Percentiles rank a stretch among this genome's conserved stretches.
Evolutionary conservation across 116 monocot genomes (phyloP).

Genomic region (Trichopus zeylanicus): DNA sequence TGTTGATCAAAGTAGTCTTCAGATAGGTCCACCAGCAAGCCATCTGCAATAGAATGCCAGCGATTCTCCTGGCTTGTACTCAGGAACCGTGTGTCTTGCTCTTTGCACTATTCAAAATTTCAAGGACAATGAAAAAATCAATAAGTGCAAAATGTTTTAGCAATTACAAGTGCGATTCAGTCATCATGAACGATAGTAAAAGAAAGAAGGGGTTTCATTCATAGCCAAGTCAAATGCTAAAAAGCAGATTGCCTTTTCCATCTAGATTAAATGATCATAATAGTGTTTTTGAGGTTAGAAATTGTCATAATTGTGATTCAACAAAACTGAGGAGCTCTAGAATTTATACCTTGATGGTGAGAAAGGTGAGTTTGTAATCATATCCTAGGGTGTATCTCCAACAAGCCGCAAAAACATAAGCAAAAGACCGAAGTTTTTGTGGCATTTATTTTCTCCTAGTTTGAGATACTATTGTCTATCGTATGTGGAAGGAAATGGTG

Average conservation of each 20-base stretch:
- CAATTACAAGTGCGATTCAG: no score
- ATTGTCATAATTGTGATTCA: no score
- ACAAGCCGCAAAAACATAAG: not conserved
- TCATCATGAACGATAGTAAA: not conserved
- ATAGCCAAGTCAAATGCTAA: not conserved
- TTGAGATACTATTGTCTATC: no score
- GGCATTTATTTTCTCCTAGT: not conserved
- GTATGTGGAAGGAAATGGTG: no score
- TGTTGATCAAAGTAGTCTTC: not conserved
- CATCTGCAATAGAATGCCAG: slow-evolving; percentile 70
- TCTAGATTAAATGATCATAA: no score
- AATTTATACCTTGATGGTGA: slow-evolving; percentile 72
- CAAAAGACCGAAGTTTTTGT: not conserved
- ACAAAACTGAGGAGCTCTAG: not conserved
- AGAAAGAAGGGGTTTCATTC: no score
- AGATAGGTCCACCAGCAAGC: slow-evolving; percentile 39
- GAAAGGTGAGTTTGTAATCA: slow-evolving; percentile 61
- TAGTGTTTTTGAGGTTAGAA: no score
- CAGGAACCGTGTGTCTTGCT: slow-evolving; percentile 82
- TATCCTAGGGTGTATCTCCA: slow-evolving; percentile 83
- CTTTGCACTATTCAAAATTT: slow-evolving; percentile 35
- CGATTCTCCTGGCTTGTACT: slow-evolving; percentile 85
- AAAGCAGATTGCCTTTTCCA: no score
- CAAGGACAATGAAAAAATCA: not conserved
- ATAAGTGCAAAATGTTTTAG: no score